Evolutionary conservation across 2,329 filamentous ascomycete species (phyloP).

Genomic region (Amauroascus niger): DNA sequence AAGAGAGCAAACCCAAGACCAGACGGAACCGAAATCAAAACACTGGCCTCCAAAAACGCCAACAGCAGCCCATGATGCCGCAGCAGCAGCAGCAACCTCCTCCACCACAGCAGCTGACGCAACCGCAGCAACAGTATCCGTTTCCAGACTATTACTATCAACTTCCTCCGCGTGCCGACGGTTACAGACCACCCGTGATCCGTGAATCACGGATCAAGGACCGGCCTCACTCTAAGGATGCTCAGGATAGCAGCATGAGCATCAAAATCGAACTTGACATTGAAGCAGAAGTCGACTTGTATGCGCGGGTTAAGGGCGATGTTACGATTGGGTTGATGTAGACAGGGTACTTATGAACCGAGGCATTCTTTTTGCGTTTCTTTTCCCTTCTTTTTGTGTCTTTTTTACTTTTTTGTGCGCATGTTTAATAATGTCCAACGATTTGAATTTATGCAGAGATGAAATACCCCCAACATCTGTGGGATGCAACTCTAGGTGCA

Average conservation of each 20-base stretch:
- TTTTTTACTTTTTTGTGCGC: background rate
- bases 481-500: background rate
- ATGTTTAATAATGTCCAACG: background rate
- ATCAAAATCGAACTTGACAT: conserved; percentile 36
- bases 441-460: background rate
- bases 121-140: conserved; percentile 1
- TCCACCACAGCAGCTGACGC: background rate
- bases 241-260: conserved; percentile 33
- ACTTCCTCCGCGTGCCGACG: background rate
- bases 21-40: background rate
- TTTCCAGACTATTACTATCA: background rate
- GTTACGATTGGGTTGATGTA: conserved; percentile 13
- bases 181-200: conserved; percentile 3
- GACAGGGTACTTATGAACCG: background rate
- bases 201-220: conserved; percentile 33
- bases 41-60: background rate
- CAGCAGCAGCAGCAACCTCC: conserved; percentile 6
- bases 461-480: background rate
- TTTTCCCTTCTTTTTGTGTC: background rate
- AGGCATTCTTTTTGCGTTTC: background rate
- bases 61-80: background rate
- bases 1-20: background rate
- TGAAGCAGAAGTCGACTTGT: conserved; percentile 11
- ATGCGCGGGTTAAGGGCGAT: conserved; percentile 12
- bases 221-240: conserved; percentile 28